Base-by-base conservation (phyloP, 345 rosid genomes). In the Aethionema arabicum region DNA sequence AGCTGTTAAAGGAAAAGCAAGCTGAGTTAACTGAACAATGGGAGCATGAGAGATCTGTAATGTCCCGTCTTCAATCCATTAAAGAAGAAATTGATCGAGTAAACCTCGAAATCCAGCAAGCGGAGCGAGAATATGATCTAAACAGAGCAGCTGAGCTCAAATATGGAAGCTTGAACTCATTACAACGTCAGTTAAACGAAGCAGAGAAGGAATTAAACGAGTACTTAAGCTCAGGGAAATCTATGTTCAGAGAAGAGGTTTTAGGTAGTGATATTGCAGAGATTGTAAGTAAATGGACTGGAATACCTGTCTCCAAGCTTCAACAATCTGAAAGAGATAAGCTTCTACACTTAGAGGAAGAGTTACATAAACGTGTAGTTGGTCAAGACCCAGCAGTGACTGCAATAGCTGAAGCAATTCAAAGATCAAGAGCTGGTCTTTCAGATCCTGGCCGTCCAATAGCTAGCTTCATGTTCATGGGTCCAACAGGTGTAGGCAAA, bases 401-500 rank as follows among this genome's bases (percentile, higher is more conserved):
- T 46, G 74, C 98, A 36, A 90, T 95, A 40, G 98, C 99, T 8
- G 99, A 95, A 77, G 95, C 99, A 0, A 95, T 95, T 68, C 99
- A 95, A 54, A 78, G 99, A 32, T 95, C 99, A 60, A 89, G 99
- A 74, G 96, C 96, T 13, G 98, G 98, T 41, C 89, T 95, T 16
- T 85, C 99, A 0, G 99, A 95, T 76, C 99, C 99, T 52, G 86
- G 81, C 16, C 95, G 95, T 62, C 99, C 99, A 36, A 95, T 95
- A 27, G 98, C 99, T 56, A 86, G 96, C 65, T 95, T 95, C 77
- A 95, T 95, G 99, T 88, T 95, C 69, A 95, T 95, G 99, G 99
- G 99, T 32, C 98, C 99, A 29, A 90, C 99, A 11, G 98, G 99
- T 70, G 97, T 95, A 43, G 98, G 99, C 11, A 95, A 95, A 77